Conservation (phyloP, 768 basidiomycete species). For the Tubosaeta sp. region DNA sequence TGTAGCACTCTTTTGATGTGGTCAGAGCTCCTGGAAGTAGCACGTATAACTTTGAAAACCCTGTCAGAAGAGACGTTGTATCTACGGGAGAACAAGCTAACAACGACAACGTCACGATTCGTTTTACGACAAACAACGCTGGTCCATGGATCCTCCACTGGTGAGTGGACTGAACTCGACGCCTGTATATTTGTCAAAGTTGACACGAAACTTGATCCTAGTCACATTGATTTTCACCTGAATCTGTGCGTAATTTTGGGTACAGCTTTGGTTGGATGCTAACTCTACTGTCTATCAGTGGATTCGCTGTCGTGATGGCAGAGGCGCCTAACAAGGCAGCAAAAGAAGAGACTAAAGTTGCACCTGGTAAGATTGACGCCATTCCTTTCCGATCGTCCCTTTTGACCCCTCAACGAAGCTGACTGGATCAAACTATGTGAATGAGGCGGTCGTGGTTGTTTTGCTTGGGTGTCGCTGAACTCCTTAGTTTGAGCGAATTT, state of each 20-base stretch:
- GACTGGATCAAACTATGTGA: no score
- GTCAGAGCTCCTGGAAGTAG: constrained; percentile 38
- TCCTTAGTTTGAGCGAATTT: no score
- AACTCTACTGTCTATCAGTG: constrained; percentile 6
- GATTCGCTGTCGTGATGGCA: constrained; percentile 19
- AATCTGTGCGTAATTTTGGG: constrained; percentile 11
- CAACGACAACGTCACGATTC: constrained; percentile 44
- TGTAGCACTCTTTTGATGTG: constrained; percentile 39
- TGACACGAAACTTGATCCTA: constrained; percentile 1
- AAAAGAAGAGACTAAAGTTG: constrained; percentile 7
- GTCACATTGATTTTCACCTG: constrained; percentile 23
- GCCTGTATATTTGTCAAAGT: background rate
- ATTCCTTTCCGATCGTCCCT: no score
- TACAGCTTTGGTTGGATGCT: background rate
- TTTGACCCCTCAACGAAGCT: no score
- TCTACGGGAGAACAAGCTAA: constrained; percentile 25
- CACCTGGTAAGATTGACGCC: constrained; percentile 11
- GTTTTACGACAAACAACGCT: constrained; percentile 66
- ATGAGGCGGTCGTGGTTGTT: no score
- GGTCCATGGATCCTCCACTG: constrained; percentile 24
- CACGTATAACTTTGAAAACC: constrained; percentile 43
- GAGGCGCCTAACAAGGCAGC: constrained; percentile 14
- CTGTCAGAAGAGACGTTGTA: constrained; percentile 51
- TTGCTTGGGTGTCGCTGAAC: no score
- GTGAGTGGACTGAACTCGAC: background rate